Percentiles rank a stretch among this genome's conserved stretches.
Evolutionary conservation across 768 basidiomycete species (phyloP).

Genomic region (Boletus fagicola): DNA sequence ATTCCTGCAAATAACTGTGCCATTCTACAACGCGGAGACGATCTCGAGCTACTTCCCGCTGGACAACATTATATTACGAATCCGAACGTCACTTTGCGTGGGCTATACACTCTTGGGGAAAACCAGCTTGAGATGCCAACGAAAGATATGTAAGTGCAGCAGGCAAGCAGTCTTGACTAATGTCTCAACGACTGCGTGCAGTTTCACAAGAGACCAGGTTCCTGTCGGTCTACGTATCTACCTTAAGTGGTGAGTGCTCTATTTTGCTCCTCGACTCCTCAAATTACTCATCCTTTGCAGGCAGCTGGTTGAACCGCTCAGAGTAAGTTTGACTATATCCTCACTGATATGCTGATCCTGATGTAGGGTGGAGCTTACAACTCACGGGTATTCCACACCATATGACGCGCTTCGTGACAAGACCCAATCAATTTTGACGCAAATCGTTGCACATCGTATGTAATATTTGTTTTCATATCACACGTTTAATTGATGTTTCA

Average conservation of each 20-base stretch:
- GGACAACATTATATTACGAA: conserved; percentile 85
- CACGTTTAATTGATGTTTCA: neutral
- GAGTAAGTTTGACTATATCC: conserved; percentile 27
- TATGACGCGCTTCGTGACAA: conserved; percentile 79
- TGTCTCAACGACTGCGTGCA: conserved; percentile 23
- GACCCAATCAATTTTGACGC: conserved; percentile 83
- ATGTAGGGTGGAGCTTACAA: conserved; percentile 56
- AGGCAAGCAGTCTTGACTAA: neutral
- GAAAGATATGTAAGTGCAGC: conserved; percentile 67
- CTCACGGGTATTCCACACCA: conserved; percentile 81
- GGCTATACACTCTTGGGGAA: conserved; percentile 77
- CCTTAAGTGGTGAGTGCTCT: conserved; percentile 61
- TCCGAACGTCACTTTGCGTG: conserved; percentile 78
- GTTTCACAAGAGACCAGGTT: conserved; percentile 84
- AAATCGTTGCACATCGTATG: conserved; percentile 77
- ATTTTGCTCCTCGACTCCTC: neutral
- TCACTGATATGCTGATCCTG: conserved; percentile 38
- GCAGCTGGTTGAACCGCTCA: conserved; percentile 53
- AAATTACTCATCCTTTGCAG: conserved; percentile 19
- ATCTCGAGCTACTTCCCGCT: conserved; percentile 72
- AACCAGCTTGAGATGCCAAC: conserved; percentile 86
- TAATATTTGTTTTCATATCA: conserved; percentile 13
- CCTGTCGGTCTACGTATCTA: conserved; percentile 83
- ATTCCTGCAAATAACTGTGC: conserved; percentile 88
- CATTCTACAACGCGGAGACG: conserved; percentile 78